These are phyloP conservation scores for Diaporthe velutina DNA, from an alignment of 2,329 filamentous ascomycete genomes.

Conservation along the genomic window DNA sequence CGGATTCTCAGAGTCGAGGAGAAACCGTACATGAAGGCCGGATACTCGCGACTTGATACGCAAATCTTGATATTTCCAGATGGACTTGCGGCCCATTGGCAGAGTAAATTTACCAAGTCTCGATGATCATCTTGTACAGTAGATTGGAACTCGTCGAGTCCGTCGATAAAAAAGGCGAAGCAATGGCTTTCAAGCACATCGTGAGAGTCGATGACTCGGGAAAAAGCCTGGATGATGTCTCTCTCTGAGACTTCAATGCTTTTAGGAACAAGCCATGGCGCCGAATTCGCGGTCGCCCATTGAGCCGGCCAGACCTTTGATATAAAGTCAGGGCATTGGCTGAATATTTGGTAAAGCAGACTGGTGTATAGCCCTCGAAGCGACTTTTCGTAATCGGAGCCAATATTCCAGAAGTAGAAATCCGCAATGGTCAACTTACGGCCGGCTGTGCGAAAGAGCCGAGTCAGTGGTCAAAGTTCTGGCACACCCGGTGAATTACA, in stretches of 20 bases:
- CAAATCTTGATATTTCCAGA: not conserved
- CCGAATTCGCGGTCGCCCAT: not conserved
- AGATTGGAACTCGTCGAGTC: constrained; percentile 24
- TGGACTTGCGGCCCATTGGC: not conserved
- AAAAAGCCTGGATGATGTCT: not conserved
- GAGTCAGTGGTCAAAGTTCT: not conserved
- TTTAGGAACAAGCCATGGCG: not conserved
- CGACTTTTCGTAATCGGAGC: constrained; percentile 24
- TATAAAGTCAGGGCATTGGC: constrained; percentile 1
- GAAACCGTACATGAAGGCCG: constrained; percentile 9
- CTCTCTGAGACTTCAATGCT: not conserved
- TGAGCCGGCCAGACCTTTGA: not conserved
- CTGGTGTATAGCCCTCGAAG: not conserved
- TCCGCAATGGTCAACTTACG: constrained; percentile 13
- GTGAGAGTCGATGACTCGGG: not conserved
- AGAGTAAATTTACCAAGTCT: not conserved
- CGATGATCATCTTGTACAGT: not conserved
- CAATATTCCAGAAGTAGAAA: constrained; percentile 26
- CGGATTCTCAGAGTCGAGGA: not conserved
- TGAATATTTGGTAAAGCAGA: constrained; percentile 3
- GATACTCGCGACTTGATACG: constrained; percentile 26
- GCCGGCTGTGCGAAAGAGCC: not conserved
- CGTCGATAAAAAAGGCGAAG: constrained; percentile 14
- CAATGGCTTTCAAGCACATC: not conserved
- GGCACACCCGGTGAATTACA: no score